These are phyloP conservation scores for Spirogloea muscicola DNA, from an alignment of 139 green algal species.

Conservation along the genomic window DNA sequence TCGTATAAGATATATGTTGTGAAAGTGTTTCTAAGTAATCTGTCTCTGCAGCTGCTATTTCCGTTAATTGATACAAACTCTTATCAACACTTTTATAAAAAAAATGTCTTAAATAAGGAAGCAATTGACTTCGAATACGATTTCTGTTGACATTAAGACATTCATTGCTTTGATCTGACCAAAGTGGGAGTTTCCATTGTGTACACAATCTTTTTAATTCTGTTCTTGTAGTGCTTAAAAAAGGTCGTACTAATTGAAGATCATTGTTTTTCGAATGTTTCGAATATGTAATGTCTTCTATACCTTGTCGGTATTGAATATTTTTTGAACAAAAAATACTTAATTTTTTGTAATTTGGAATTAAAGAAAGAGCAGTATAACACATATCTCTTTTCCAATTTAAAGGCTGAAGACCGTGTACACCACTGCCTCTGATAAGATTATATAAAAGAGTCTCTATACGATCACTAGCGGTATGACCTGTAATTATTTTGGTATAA, in stretches of 20 bases:
- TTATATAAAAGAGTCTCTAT: slow-evolving; percentile 6
- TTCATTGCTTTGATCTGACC: slow-evolving; percentile 2
- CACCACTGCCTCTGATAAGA: slow-evolving; percentile 6
- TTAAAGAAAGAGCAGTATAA: not conserved
- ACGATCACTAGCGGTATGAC: slow-evolving; percentile 9
- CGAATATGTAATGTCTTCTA: not conserved
- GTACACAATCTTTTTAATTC: slow-evolving; percentile 1
- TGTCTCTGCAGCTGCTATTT: slow-evolving; percentile 1
- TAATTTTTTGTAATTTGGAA: not conserved
- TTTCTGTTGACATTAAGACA: not conserved
- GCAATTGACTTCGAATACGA: slow-evolving; percentile 3
- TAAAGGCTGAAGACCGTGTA: slow-evolving; percentile 3
- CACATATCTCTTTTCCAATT: slow-evolving; percentile 4
- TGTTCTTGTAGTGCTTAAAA: slow-evolving; percentile 3
- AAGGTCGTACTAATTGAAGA: slow-evolving; percentile 1
- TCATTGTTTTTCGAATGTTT: not conserved
- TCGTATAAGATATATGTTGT: slow-evolving; percentile 8
- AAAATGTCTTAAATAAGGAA: slow-evolving; percentile 1
- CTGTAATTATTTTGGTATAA: not conserved
- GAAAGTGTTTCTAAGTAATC: no score
- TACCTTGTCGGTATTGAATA: not conserved
- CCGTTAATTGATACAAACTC: not conserved
- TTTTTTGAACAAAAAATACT: not conserved
- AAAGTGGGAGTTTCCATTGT: not conserved
- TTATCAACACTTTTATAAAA: slow-evolving; percentile 3